A percentile compares a stretch with the other conserved stretches of the same genome.
Evolutionary conservation across 225 moss, liverwort and hornwort species (phyloP).

Genomic region (Takakia lepidozioides): DNA sequence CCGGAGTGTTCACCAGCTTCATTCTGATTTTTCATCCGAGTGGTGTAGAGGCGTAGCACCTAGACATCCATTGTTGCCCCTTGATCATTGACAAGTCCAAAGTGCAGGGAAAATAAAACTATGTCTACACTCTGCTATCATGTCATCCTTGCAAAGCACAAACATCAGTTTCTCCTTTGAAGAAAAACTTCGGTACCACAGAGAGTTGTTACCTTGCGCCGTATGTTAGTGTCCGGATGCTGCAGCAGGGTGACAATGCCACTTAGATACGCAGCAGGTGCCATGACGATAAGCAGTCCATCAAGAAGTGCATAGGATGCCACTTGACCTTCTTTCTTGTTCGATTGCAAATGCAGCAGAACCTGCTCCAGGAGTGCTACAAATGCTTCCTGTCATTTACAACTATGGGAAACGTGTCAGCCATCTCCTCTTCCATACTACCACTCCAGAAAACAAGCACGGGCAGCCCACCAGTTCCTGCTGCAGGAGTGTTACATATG

Average conservation of each 20-base stretch:
- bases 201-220: slow-evolving; percentile 74
- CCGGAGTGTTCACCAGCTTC: slow-evolving; percentile 19
- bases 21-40: slow-evolving; percentile 58
- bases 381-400: slow-evolving; percentile 62
- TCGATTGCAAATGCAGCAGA: slow-evolving; percentile 63
- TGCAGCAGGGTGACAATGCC: slow-evolving; percentile 69
- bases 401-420: too few species aligned
- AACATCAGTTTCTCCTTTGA: too few species aligned
- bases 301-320: slow-evolving; percentile 59
- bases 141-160: too few species aligned
- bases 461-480: too few species aligned
- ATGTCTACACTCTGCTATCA: too few species aligned
- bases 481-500: too few species aligned
- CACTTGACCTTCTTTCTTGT: slow-evolving; percentile 37
- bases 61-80: too few species aligned
- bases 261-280: slow-evolving; percentile 53
- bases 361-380: slow-evolving; percentile 74
- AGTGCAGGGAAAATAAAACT: too few species aligned
- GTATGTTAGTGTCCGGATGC: slow-evolving; percentile 55
- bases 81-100: too few species aligned
- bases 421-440: too few species aligned
- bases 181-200: too few species aligned
- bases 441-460: too few species aligned
- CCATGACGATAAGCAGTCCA: slow-evolving; percentile 65
- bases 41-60: slow-evolving; percentile 69